Percentiles rank a stretch among this genome's conserved stretches.
Conservation (phyloP, 2,329 filamentous ascomycete genomes). For the Fusarium hainanense region DNA sequence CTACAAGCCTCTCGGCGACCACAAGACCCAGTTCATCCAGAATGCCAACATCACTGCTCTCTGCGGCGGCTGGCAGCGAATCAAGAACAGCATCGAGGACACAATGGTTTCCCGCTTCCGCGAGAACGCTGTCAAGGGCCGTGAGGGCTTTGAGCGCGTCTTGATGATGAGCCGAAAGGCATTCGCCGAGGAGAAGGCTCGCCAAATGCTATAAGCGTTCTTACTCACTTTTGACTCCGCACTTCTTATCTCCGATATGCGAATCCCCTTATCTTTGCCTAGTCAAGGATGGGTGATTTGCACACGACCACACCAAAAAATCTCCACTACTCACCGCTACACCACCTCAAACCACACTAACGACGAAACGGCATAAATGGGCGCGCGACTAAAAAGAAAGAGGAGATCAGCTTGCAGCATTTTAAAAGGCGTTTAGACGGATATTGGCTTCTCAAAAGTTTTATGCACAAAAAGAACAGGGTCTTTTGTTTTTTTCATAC, state of each 20-base stretch:
- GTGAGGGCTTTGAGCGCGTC: constrained; percentile 94
- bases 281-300: constrained; percentile 9
- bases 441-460: constrained; percentile 29
- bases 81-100: constrained; percentile 96
- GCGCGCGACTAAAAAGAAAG: constrained; percentile 35
- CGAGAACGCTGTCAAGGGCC: constrained; percentile 90
- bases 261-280: constrained; percentile 7
- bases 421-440: constrained; percentile 44
- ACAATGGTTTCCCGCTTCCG: constrained; percentile 87
- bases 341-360: constrained; percentile 23
- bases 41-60: constrained; percentile 92
- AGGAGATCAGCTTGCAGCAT: constrained; percentile 40
- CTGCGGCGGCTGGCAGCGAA: constrained; percentile 96
- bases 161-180: constrained; percentile 92
- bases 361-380: constrained; percentile 43
- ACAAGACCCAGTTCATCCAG: constrained; percentile 84
- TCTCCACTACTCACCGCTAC: constrained; percentile 44
- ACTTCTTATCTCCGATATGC: constrained; percentile 13
- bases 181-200: constrained; percentile 88
- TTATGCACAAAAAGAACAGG: constrained; percentile 28
- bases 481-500: constrained; percentile 11
- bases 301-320: constrained; percentile 24
- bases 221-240: background rate
- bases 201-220: constrained; percentile 47
- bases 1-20: constrained; percentile 72